Base-by-base conservation (phyloP, 768 basidiomycete genomes). In the Phlegmacium glaucopus region DNA sequence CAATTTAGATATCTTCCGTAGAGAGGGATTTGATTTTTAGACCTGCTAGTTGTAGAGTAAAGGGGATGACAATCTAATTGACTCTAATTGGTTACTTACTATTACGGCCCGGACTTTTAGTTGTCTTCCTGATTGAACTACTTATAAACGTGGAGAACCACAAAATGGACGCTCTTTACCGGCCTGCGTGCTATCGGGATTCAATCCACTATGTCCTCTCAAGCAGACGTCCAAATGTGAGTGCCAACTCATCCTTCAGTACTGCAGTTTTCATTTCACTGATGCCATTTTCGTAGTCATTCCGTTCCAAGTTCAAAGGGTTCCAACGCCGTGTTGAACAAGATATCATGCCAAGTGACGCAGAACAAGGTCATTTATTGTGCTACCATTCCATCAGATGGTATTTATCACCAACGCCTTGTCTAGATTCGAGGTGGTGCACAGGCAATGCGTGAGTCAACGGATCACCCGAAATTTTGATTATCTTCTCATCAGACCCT, bases 21-120 rank as follows among this genome's bases (percentile, higher is more conserved):
- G 72, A 52, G 83, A 89, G 50, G 94, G 94, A 4, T 91, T 97
- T 61, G 94, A 97, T 48, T 98, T 96, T 62, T 95, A 74, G 63
- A 61, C 41, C 10, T 42, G 29, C 8, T 45, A 44, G 42, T 22
- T 49, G 26, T 46, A 42, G 39, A 49, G 36, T 36, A 44, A 28
- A 36, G 37, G 15, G 16, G 16, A 49, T 61, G 56, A 59, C 60
- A 61, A 54, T 59, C 38, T 46, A 38, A 29, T 35, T 17, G 16
- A 6, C 30, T 42, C 26, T 52, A 28, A 67, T 65, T 67, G 64
- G 64, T 44, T 54, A 36, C 28, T 44, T 54, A 36, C 28, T 27
- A 39, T 26, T 9, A 13, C 27, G 32, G 44, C 5, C 26, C 22
- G 42, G 27, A 38, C 9, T 27, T 48, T 29, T 42, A 32, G 15